A percentile compares a stretch with the other conserved stretches of the same genome.
Conservation (phyloP, 352 stramenopile species). For the Elongisporangium senticosum region DNA sequence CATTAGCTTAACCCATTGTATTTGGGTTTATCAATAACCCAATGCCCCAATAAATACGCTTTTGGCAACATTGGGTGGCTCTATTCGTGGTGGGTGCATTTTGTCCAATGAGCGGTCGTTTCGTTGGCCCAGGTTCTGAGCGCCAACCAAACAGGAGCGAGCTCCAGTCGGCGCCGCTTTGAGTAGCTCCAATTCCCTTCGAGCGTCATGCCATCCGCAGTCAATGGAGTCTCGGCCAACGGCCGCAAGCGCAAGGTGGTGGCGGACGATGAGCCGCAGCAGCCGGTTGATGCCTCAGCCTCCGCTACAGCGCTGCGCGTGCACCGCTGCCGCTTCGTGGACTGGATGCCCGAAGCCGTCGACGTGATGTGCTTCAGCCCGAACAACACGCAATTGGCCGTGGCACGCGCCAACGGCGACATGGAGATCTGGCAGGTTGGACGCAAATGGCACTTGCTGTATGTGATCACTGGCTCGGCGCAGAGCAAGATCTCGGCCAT, state of each 20-base stretch:
- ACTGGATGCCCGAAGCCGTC: constrained; percentile 76
- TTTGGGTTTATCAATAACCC: not conserved
- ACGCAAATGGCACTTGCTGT: constrained; percentile 68
- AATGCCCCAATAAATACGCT: not conserved
- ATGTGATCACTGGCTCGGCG: constrained; percentile 55
- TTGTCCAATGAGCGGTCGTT: not conserved
- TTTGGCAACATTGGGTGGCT: not conserved
- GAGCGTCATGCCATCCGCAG: not conserved
- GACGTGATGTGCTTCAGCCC: constrained; percentile 59
- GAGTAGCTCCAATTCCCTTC: not conserved
- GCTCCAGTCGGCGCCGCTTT: not conserved
- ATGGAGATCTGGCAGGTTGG: constrained; percentile 73
- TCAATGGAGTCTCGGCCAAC: not conserved
- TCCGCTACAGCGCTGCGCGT: constrained; percentile 37
- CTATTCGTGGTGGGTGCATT: not conserved
- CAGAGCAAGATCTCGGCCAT: constrained; percentile 71
- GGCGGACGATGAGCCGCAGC: constrained; percentile 8
- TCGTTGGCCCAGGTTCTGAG: not conserved
- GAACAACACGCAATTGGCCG: constrained; percentile 49
- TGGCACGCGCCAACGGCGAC: constrained; percentile 74
- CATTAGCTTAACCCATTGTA: too few relatives aligned
- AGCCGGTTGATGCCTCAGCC: constrained; percentile 2
- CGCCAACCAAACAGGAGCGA: not conserved
- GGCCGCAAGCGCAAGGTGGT: constrained; percentile 43
- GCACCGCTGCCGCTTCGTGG: constrained; percentile 80